Evolutionary conservation across 2,329 filamentous ascomycete species (phyloP), one percentile per base, ranked within the genome.

Genomic region (Fonsecaea nubica): DNA sequence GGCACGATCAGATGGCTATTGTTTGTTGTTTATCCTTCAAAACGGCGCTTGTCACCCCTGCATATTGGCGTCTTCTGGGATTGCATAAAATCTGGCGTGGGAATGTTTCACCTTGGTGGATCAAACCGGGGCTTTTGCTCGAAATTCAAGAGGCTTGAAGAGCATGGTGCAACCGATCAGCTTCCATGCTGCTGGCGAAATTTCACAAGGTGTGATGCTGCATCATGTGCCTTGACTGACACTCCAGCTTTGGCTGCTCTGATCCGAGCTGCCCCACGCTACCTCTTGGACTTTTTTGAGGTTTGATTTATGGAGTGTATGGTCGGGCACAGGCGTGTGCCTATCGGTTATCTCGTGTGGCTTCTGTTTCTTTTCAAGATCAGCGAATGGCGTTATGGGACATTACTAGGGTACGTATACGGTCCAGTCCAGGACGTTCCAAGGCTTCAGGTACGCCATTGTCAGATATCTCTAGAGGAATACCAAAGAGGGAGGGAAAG

Each of bases 1-100:
- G 60, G n/a, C 32, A 65, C 38, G 65, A 65, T 61, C 33, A 25
- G 52, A 48, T 59, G 54, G 36, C 54, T 55, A 25, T 12, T 45
- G 42, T 50, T 21, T 12, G 8, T 45, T 45, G 21, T 58, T 3
- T 18, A 42, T 21, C 55, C 15, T 21, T 35, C 3, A n/a, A 42
- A 8, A 13, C 18, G 53, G 45, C 45, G 12, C 8, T 25, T 48
- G n/a, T 50, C 18, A 25, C 45, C 45, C 6, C n/a, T 10, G 21
- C 10, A 50, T 9, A 21, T 25, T 18, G 45, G 45, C 18, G 45
- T 50, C 40, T 25, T 25, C 45, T 25, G 21, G 45, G 12, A 50
- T 25, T 50, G 45, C 45, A 50, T 50, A 25, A 45, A 2, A 8
- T 25, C 6, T 48, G 45, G 45, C 45, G 45, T 12, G 45, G 45